These are phyloP conservation scores for Radiomyces spectabilis DNA, from an alignment of 192 early-diverging fungal species.

Conservation along the genomic window DNA sequence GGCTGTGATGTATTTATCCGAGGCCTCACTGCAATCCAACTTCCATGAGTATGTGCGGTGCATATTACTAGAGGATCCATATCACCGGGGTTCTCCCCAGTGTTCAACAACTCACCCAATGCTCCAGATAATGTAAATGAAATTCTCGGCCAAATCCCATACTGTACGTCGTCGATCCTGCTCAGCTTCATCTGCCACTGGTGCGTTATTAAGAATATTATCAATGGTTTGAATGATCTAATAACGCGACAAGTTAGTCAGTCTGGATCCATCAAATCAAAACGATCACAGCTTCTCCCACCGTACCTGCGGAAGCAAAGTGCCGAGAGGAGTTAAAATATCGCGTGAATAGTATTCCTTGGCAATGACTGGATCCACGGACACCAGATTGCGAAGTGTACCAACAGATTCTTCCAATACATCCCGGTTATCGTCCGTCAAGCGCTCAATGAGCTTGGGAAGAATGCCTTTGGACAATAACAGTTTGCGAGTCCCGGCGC, in stretches of 20 bases:
- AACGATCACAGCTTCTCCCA: too few species aligned
- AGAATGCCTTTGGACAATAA: conserved; percentile 70
- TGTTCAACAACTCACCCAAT: conserved; percentile 35
- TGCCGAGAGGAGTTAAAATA: conserved; percentile 43
- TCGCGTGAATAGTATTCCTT: conserved; percentile 49
- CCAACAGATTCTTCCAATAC: conserved; percentile 70
- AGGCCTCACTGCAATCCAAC: conserved; percentile 61
- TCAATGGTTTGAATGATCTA: conserved; percentile 26
- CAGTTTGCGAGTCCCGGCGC: conserved; percentile 56
- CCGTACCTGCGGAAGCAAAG: conserved; percentile 37
- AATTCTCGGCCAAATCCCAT: conserved; percentile 53
- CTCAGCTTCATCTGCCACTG: conserved; percentile 25
- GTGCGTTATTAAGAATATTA: conserved; percentile 22
- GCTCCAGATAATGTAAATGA: conserved; percentile 48
- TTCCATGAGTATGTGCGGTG: too few species aligned
- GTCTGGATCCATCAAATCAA: too few species aligned
- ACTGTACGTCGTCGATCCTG: conserved; percentile 34
- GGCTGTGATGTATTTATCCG: conserved; percentile 53
- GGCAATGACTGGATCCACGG: conserved; percentile 43
- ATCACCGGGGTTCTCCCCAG: too few species aligned
- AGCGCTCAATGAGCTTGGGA: conserved; percentile 56
- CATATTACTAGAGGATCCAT: too few species aligned
- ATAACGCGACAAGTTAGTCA: too few species aligned
- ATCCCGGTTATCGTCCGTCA: conserved; percentile 63
- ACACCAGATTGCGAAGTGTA: conserved; percentile 61